phyloP scores from a whole-genome alignment of 352 stramenopile species.

The Pythium chondricola region DNA sequence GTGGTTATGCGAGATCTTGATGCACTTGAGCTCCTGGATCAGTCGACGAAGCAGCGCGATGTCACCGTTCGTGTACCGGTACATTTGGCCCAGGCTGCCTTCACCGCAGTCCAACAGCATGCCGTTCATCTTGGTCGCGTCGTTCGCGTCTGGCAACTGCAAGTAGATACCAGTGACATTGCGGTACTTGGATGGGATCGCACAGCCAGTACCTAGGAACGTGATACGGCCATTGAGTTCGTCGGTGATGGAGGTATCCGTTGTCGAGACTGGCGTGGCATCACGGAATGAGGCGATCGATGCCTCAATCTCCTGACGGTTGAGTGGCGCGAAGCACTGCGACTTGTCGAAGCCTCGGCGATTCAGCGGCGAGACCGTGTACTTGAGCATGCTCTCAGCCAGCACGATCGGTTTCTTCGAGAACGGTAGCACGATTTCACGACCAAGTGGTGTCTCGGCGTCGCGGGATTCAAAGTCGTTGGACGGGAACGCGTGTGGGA shows the following conservation, averaged over 20 bases:
- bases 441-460: constrained; percentile 25
- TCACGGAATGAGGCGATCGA: constrained; percentile 22
- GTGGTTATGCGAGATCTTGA: constrained; percentile 98
- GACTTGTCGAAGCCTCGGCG: constrained; percentile 60
- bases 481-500: constrained; percentile 48
- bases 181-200: constrained; percentile 97
- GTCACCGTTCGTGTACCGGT: constrained; percentile 46
- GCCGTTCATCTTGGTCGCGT: constrained; percentile 27
- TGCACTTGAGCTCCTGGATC: constrained; percentile 75
- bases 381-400: constrained; percentile 72
- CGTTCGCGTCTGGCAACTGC: constrained; percentile 26
- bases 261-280: not conserved
- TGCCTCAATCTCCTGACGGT: constrained; percentile 40
- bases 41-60: constrained; percentile 34
- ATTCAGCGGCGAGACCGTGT: constrained; percentile 41
- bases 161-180: constrained; percentile 97
- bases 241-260: constrained; percentile 1
- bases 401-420: constrained; percentile 28
- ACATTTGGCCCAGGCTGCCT: constrained; percentile 93
- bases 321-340: constrained; percentile 39
- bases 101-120: constrained; percentile 97
- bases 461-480: constrained; percentile 47
- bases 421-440: constrained; percentile 18
- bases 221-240: constrained; percentile 54
- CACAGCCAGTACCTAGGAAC: constrained; percentile 96